Conservation (phyloP, 2,329 filamentous ascomycete species). For the Alternaria ventricosa region DNA sequence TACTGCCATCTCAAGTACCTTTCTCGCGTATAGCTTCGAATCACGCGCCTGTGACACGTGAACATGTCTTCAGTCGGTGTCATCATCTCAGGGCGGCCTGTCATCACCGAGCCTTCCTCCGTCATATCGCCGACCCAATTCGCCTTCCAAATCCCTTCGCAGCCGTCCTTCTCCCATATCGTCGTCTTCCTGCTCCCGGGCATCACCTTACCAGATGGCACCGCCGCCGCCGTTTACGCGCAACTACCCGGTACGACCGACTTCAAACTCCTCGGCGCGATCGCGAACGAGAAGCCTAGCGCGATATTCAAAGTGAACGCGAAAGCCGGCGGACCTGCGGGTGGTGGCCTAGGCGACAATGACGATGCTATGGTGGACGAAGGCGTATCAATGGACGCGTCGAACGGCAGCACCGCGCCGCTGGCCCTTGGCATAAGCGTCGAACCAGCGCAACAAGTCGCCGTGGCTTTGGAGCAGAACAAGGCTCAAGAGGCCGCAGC, state of each 20-base stretch:
- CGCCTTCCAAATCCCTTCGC: conserved; percentile 70
- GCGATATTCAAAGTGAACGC: conserved; percentile 82
- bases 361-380: conserved; percentile 58
- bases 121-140: conserved; percentile 66
- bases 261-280: conserved; percentile 86
- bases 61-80: conserved; percentile 64
- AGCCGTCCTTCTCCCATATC: conserved; percentile 71
- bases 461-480: conserved; percentile 69
- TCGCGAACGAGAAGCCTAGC: conserved; percentile 88
- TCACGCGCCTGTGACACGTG: not conserved
- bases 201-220: conserved; percentile 71
- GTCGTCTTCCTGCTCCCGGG: conserved; percentile 89
- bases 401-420: conserved; percentile 15
- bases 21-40: not conserved
- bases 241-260: conserved; percentile 67
- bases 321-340: conserved; percentile 45
- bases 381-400: conserved; percentile 19
- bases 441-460: conserved; percentile 76
- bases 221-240: conserved; percentile 89
- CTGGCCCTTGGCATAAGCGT: conserved; percentile 82
- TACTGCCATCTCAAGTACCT: not conserved
- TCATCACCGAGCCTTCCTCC: conserved; percentile 61
- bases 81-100: conserved; percentile 65
- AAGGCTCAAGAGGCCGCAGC: conserved; percentile 50
- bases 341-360: conserved; percentile 53